Evolutionary conservation across 345 rosid genomes (phyloP), one percentile per base, ranked within the genome.

Genomic region (Populus tremula): DNA sequence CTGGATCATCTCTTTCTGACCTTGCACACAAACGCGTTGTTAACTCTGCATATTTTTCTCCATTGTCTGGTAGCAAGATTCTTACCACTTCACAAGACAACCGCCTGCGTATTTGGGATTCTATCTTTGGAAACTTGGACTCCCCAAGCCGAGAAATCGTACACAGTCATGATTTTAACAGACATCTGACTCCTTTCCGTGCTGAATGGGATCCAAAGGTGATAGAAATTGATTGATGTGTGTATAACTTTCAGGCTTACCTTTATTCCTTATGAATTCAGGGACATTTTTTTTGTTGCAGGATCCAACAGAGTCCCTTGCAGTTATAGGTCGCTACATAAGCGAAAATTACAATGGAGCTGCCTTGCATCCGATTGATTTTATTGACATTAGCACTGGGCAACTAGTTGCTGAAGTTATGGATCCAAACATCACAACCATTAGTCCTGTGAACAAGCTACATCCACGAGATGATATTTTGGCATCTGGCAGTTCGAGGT

Each of bases 191-290:
- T 27, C 96, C 98, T 36, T 96, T 93, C 73, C 90, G 92, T 77
- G 99, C 94, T 85, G 99, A 95, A 82, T 96, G 99, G 99, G 99
- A 96, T 87, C 98, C 98, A 20, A 93, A 91, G 98, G 99, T 93
- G 62, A 75, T 83, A 45, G 36, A 71, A 70, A 38, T 29, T 21
- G 33, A 47, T 21, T 35, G 12, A 2, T 45, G 45, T 27, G 49
- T 67, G 35, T n/a, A 8, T 18, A 66, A 45, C 41, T 41, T 18
- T 45, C 35, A 65, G 13, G 1, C 2, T 69, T 54, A 8, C n/a
- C 9, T 39, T 67, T 11, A 21, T 64, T 17, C 41, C 20, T 77
- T 36, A 18, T 67, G 13, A 65, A 10, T 70, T 64, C 23, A 61
- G 5, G 35, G 49, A 6, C 62, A 41, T 20, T n/a, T 71, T 39